Conservation (phyloP, 2,329 filamentous ascomycete species). For the Colletotrichum ledebouriae region DNA sequence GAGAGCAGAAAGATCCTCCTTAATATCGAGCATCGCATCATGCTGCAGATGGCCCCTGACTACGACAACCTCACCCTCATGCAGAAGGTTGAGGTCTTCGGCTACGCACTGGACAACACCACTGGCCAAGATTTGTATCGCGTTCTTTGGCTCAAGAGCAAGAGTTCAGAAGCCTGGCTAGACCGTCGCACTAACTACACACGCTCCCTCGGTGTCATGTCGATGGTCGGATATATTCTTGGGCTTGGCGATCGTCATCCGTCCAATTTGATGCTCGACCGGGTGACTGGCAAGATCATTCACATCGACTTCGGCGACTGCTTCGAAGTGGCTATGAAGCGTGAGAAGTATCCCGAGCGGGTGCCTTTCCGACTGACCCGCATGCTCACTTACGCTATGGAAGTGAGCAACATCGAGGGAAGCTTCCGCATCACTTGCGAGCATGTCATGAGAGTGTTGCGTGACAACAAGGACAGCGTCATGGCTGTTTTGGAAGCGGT, state of each 20-base stretch:
- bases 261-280: slow-evolving; percentile 97
- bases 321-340: slow-evolving; percentile 99
- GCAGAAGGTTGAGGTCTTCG: slow-evolving; percentile 99
- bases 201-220: slow-evolving; percentile 97
- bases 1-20: slow-evolving; percentile 97
- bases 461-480: slow-evolving; percentile 97
- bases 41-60: slow-evolving; percentile 99
- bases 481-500: slow-evolving; percentile 98
- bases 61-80: slow-evolving; percentile 99
- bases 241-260: slow-evolving; percentile 97
- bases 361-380: slow-evolving; percentile 97
- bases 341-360: slow-evolving; percentile 97
- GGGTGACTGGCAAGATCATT: slow-evolving; percentile 94
- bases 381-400: slow-evolving; percentile 99
- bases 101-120: slow-evolving; percentile 98
- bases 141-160: slow-evolving; percentile 98
- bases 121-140: slow-evolving; percentile 98
- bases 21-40: slow-evolving; percentile 99
- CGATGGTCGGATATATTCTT: slow-evolving; percentile 99
- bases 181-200: slow-evolving; percentile 99
- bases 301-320: slow-evolving; percentile 99
- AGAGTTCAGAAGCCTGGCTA: slow-evolving; percentile 97
- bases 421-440: slow-evolving; percentile 99
- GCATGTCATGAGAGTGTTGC: slow-evolving; percentile 95
- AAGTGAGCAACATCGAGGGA: slow-evolving; percentile 99